These are phyloP conservation scores for Phytophthora megakarya DNA, from an alignment of 352 stramenopile species.

Conservation along the genomic window DNA sequence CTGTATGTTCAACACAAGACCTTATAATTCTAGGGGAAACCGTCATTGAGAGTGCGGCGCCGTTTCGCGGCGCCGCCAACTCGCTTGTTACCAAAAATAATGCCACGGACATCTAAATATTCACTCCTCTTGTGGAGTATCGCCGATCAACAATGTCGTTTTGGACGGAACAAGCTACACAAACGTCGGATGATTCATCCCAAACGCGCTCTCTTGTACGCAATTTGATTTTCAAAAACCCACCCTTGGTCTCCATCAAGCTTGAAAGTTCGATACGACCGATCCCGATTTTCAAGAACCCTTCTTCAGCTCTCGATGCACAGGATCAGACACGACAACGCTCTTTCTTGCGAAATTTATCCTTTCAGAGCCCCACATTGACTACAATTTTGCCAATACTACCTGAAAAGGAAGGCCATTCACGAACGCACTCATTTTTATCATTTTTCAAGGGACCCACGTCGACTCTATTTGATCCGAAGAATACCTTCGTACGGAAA, in stretches of 20 bases:
- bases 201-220: slow-evolving; percentile 2
- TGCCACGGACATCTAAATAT: too few species aligned
- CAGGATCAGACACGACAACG: neutral
- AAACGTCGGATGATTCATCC: neutral
- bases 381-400: neutral
- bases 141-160: neutral
- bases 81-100: too few species aligned
- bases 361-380: slow-evolving; percentile 1
- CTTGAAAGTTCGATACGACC: neutral
- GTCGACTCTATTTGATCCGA: neutral
- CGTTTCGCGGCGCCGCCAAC: too few species aligned
- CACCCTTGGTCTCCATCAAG: neutral
- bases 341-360: neutral
- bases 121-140: neutral
- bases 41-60: too few species aligned
- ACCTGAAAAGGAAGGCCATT: neutral
- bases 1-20: too few species aligned
- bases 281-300: neutral
- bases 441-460: neutral
- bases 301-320: slow-evolving; percentile 1
- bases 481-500: neutral
- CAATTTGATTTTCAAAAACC: slow-evolving; percentile 2
- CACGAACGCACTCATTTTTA: neutral
- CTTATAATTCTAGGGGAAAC: too few species aligned
- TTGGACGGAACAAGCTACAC: slow-evolving; percentile 6